Percentiles rank a stretch among this genome's conserved stretches.
Evolutionary conservation across 2,329 filamentous ascomycete species (phyloP).

Genomic region (Cladosporium sp.): DNA sequence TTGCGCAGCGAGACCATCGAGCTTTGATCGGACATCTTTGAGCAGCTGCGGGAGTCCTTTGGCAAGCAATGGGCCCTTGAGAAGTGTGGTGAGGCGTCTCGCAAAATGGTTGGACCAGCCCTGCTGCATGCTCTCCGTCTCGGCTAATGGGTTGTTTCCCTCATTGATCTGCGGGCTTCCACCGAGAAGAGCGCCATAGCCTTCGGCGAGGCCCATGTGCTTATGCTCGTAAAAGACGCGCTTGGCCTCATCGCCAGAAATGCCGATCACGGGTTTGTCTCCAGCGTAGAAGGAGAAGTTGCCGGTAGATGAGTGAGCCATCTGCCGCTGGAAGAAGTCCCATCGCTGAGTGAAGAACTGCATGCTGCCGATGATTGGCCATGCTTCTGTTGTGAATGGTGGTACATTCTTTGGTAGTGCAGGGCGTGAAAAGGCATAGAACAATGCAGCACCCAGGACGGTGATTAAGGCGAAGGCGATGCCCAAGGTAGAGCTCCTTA

Average conservation of each 20-base stretch:
- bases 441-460: slow-evolving; percentile 15
- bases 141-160: slow-evolving; percentile 10
- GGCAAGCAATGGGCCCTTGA: slow-evolving; percentile 25
- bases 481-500: neutral
- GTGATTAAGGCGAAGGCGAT: slow-evolving; percentile 5
- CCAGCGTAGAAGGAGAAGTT: slow-evolving; percentile 50
- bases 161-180: slow-evolving; percentile 30
- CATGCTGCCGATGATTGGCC: slow-evolving; percentile 42
- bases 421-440: slow-evolving; percentile 21
- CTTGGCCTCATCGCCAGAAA: slow-evolving; percentile 41
- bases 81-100: slow-evolving; percentile 22
- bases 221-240: slow-evolving; percentile 44
- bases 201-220: slow-evolving; percentile 41
- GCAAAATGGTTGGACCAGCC: slow-evolving; percentile 23
- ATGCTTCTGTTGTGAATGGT: slow-evolving; percentile 19
- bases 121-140: slow-evolving; percentile 13
- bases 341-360: slow-evolving; percentile 45
- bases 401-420: slow-evolving; percentile 25
- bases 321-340: slow-evolving; percentile 40
- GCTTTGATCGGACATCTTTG: slow-evolving; percentile 36
- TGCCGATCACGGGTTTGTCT: slow-evolving; percentile 39
- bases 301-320: slow-evolving; percentile 32
- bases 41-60: slow-evolving; percentile 39
- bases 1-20: slow-evolving; percentile 36
- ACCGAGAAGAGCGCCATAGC: slow-evolving; percentile 32